Evolutionary conservation across 495 filamentous ascomycete species (phyloP).

Genomic region (Aspergillus affinis): DNA sequence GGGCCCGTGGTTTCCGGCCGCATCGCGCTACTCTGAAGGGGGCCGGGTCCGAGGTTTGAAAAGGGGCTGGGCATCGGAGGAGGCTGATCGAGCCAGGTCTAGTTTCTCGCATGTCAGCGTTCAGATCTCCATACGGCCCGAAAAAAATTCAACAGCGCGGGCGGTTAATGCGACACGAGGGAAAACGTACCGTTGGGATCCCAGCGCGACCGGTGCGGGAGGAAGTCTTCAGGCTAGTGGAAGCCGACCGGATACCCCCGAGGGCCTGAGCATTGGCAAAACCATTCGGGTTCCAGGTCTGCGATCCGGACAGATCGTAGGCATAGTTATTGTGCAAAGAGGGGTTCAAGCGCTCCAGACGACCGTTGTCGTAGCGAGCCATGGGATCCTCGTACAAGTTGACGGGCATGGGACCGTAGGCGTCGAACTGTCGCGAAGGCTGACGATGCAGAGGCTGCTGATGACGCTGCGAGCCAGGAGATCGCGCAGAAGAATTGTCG

Average conservation of each 20-base stretch:
- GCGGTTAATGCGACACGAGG: background rate
- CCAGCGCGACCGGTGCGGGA: conserved; percentile 50
- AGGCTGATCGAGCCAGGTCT: conserved; percentile 64
- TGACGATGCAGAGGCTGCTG: conserved; percentile 66
- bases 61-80: conserved; percentile 54
- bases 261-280: conserved; percentile 53
- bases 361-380: conserved; percentile 58
- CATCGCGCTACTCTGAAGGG: conserved; percentile 52
- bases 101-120: background rate
- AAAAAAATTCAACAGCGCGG: background rate
- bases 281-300: conserved; percentile 64
- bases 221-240: conserved; percentile 55
- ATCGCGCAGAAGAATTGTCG: conserved; percentile 57
- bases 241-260: conserved; percentile 53
- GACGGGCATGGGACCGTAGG: conserved; percentile 59
- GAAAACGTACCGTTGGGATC: conserved; percentile 55
- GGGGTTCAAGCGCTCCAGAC: conserved; percentile 60
- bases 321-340: conserved; percentile 54
- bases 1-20: conserved; percentile 49
- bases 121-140: background rate
- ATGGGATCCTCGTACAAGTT: conserved; percentile 66
- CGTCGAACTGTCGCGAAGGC: conserved; percentile 67
- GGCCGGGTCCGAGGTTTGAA: conserved; percentile 51
- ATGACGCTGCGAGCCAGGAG: conserved; percentile 61
- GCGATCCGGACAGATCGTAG: conserved; percentile 62